Percentiles rank a stretch among this genome's conserved stretches.
phyloP scores from a whole-genome alignment of 495 filamentous ascomycete species.

The Neurospora cerealis region DNA sequence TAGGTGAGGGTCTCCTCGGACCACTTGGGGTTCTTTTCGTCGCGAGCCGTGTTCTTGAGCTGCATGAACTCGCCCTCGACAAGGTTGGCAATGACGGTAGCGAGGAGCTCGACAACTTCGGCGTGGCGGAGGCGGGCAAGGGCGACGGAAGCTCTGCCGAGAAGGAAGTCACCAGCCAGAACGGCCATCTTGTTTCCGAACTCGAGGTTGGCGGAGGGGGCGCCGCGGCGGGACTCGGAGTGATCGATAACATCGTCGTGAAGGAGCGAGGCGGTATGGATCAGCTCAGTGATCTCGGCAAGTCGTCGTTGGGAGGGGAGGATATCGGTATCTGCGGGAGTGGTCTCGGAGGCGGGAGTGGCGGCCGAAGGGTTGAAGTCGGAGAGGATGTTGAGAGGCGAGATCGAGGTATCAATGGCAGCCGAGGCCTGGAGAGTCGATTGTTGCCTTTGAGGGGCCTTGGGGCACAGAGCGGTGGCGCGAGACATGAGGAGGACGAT shows the following conservation, averaged over 20 bases:
- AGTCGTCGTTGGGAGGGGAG: conserved; percentile 86
- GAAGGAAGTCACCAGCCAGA: conserved; percentile 85
- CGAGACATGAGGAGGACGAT: conserved; percentile 93
- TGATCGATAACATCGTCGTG: conserved; percentile 98
- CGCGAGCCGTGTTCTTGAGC: conserved; percentile 85
- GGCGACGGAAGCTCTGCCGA: conserved; percentile 88
- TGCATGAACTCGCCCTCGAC: conserved; percentile 99
- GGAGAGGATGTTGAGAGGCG: conserved; percentile 59
- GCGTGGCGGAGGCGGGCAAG: conserved; percentile 82
- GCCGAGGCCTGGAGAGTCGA: conserved; percentile 26
- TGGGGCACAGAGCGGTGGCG: conserved; percentile 74
- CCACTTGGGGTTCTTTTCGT: conserved; percentile 72
- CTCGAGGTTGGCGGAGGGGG: conserved; percentile 78
- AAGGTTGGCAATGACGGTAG: conserved; percentile 92
- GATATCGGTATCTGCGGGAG: conserved; percentile 57
- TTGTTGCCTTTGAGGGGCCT: conserved; percentile 33
- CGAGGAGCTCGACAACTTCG: conserved; percentile 87
- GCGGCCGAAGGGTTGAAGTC: conserved; percentile 68
- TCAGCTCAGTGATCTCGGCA: conserved; percentile 93
- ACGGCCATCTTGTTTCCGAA: conserved; percentile 99
- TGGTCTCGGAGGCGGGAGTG: conserved; percentile 33
- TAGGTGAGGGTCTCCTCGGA: conserved; percentile 81
- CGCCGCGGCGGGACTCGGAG: conserved; percentile 68
- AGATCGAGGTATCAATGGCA: conserved; percentile 67
- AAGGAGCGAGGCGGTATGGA: conserved; percentile 90